These are phyloP conservation scores for Calonectria crousiana DNA, from an alignment of 2,329 filamentous ascomycete genomes.

Conservation along the genomic window DNA sequence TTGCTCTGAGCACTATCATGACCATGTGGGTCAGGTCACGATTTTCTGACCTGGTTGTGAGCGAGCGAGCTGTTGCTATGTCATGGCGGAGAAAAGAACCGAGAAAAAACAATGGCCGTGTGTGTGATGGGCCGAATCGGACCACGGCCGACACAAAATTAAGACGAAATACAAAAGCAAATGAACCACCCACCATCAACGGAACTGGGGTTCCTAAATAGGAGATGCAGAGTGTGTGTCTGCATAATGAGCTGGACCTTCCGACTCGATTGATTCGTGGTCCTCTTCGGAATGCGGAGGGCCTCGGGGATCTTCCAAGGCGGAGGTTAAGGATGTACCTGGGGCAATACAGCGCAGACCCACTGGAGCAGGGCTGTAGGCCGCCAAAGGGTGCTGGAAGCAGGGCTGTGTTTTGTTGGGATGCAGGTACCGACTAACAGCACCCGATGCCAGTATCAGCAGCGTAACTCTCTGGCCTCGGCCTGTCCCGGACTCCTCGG, in stretches of 20 bases:
- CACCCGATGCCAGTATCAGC: slow-evolving; percentile 20
- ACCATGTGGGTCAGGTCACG: slow-evolving; percentile 15
- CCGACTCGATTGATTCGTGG: slow-evolving; percentile 7
- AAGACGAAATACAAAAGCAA: neutral
- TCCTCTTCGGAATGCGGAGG: slow-evolving; percentile 22
- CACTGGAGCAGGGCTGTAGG: neutral
- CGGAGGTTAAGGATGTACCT: slow-evolving; percentile 32
- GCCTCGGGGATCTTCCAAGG: slow-evolving; percentile 5
- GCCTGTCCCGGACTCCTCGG: slow-evolving; percentile 24
- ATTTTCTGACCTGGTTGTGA: neutral
- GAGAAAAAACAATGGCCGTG: slow-evolving; percentile 9
- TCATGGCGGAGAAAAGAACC: neutral
- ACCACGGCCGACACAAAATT: neutral
- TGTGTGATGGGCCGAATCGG: neutral
- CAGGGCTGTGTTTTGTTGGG: neutral
- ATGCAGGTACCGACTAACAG: slow-evolving; percentile 26
- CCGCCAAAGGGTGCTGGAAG: neutral
- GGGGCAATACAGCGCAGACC: neutral
- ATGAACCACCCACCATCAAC: slow-evolving; percentile 10
- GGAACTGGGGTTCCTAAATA: neutral
- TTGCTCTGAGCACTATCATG: neutral
- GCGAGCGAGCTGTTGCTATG: neutral
- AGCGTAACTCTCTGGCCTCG: slow-evolving; percentile 30
- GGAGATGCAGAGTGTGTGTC: neutral
- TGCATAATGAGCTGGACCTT: slow-evolving; percentile 14